Evolutionary conservation across 768 basidiomycete genomes (phyloP).

Genomic region (Auricularia heimuer): DNA sequence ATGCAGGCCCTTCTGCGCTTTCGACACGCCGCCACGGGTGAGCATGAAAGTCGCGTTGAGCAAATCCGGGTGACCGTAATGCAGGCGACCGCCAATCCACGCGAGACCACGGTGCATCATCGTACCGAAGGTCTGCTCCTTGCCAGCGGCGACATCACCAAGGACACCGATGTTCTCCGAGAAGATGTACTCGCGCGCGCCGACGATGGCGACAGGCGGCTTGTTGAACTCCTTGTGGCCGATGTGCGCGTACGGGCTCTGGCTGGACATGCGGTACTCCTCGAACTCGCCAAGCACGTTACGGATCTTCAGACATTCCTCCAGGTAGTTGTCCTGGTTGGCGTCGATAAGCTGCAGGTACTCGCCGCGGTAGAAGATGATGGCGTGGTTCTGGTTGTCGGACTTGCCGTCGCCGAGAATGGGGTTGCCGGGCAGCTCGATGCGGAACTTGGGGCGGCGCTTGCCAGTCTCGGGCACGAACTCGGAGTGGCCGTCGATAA

Average conservation of each 20-base stretch:
- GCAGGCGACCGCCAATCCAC: constrained; percentile 96
- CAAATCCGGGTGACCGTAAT: constrained; percentile 99
- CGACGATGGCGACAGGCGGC: constrained; percentile 91
- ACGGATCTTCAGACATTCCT: constrained; percentile 98
- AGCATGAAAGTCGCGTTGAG: constrained; percentile 96
- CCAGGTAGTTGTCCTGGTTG: constrained; percentile 99
- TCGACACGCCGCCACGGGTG: constrained; percentile 95
- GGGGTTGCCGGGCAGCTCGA: constrained; percentile 97
- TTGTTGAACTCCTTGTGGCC: constrained; percentile 80
- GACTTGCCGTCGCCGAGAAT: constrained; percentile 99
- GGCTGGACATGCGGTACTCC: constrained; percentile 73
- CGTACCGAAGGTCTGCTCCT: constrained; percentile 99
- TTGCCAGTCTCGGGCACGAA: constrained; percentile 83
- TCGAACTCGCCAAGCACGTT: constrained; percentile 98
- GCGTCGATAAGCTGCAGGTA: constrained; percentile 99
- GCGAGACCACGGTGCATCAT: constrained; percentile 91
- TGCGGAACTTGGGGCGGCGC: constrained; percentile 91
- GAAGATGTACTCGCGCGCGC: constrained; percentile 99
- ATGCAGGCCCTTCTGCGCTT: constrained; percentile 99
- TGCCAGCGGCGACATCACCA: constrained; percentile 95
- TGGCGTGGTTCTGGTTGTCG: constrained; percentile 99
- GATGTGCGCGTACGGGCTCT: constrained; percentile 90
- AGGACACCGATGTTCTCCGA: constrained; percentile 99
- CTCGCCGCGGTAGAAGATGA: constrained; percentile 98
- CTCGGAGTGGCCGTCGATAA: constrained; percentile 98